Base-by-base conservation (phyloP, 306 rosid species). In the Astragalus membranaceus region DNA sequence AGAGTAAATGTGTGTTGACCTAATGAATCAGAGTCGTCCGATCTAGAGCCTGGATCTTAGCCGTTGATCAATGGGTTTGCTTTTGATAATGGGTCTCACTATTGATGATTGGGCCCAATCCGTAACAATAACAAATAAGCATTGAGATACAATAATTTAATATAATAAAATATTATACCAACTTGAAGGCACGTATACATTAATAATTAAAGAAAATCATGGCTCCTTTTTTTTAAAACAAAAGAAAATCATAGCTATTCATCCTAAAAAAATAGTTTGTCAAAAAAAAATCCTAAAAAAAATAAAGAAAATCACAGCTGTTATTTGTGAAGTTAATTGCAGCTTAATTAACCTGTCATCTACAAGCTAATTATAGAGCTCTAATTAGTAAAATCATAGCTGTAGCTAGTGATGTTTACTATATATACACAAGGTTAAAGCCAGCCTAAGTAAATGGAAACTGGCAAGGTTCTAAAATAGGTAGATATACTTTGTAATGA, bases 301-400 rank as follows among this genome's bases (percentile, higher is more conserved):
- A 20, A 20, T 20, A 20, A 13, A 11, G 30, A 13, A 48, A 65
- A 48, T 3, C 33, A 51, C 29, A 67, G 42, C 11, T 53, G 23
- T 41, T 39, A 15, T 64, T 41, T 52, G 29, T 20, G 35, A 55
- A 33, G 12, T 13, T n/a, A 9, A 61, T 69, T 42, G 56, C n/a
- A 69, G 51, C 10, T 51, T 15, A 26, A 69, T 51, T 15, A 26
- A 69, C 39, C 50, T 12, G 4, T 42, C 11, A 2, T 30, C 5
- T 30, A 32, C 17, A 8, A 52, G 59, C 72, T 69, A 77, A 77
- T 44, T 43, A 53, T 42, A 29, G 54, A 52, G 6, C 70, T 66
- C 14, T 53, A 54, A 44, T 54, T 55, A 50, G 58, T 57, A 17
- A 50, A 56, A 32, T 44, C 47, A 56, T 17, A 49, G 50, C 12